These are phyloP conservation scores for Clavariopsis aquatica DNA, from an alignment of 495 filamentous ascomycete genomes.

Conservation along the genomic window DNA sequence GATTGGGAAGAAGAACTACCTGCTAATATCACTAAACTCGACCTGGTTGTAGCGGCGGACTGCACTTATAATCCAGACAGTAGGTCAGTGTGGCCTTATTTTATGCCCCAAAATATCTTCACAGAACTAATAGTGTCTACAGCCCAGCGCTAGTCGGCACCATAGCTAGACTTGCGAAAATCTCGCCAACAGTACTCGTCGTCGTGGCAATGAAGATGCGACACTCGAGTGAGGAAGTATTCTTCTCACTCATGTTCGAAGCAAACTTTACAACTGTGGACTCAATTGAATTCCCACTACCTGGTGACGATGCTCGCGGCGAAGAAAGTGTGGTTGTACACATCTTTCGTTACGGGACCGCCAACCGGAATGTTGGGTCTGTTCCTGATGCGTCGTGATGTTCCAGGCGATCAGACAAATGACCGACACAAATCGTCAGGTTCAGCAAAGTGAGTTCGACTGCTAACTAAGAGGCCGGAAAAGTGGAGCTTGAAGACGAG, in stretches of 20 bases:
- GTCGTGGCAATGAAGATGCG: conserved; percentile 80
- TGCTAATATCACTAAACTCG: conserved; percentile 49
- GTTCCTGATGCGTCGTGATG: background rate
- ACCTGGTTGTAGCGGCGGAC: conserved; percentile 81
- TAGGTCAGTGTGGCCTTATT: conserved; percentile 20
- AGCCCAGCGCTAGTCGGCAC: conserved; percentile 73
- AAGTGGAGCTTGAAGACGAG: too few relatives aligned
- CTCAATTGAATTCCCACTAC: conserved; percentile 55
- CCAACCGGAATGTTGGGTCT: background rate
- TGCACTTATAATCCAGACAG: conserved; percentile 94
- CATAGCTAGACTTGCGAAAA: conserved; percentile 56
- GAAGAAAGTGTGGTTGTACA: conserved; percentile 60
- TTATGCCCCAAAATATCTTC: background rate
- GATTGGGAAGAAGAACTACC: conserved; percentile 69
- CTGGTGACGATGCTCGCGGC: conserved; percentile 57
- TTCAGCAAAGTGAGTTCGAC: too few relatives aligned
- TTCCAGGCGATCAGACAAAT: too few relatives aligned
- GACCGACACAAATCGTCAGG: too few relatives aligned
- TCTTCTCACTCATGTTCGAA: conserved; percentile 73
- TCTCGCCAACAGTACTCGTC: conserved; percentile 58
- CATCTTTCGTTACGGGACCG: background rate
- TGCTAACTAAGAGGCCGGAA: too few relatives aligned
- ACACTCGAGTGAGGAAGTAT: conserved; percentile 76
- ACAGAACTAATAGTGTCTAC: background rate
- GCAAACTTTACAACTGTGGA: conserved; percentile 56